These are phyloP conservation scores for Cucumis sativus DNA, from an alignment of 306 rosid genomes.

Conservation along the genomic window DNA sequence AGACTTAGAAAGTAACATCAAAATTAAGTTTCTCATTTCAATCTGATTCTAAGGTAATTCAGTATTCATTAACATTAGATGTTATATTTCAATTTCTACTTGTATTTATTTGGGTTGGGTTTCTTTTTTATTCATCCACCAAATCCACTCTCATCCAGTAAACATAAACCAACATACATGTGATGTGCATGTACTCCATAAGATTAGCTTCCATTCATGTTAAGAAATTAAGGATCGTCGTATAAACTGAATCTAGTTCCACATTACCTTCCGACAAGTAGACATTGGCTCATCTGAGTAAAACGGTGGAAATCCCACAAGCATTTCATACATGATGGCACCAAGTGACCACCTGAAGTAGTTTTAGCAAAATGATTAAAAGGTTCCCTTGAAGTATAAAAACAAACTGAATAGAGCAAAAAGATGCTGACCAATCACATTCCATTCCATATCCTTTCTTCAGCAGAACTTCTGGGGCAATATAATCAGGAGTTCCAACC, in stretches of 20 bases:
- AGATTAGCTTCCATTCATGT: background rate
- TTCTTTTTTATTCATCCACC: background rate
- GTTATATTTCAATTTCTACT: background rate
- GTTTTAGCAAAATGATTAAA: conserved; percentile 21
- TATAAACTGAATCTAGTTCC: conserved; percentile 7
- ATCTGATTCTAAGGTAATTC: background rate
- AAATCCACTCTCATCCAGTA: background rate
- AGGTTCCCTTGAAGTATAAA: conserved; percentile 9
- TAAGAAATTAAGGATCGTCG: background rate
- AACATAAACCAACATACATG: background rate
- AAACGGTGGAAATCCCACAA: conserved; percentile 96
- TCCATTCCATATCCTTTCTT: conserved; percentile 99
- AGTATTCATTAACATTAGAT: background rate
- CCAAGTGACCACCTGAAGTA: conserved; percentile 92
- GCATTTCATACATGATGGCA: conserved; percentile 99
- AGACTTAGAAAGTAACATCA: background rate
- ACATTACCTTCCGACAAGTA: conserved; percentile 91
- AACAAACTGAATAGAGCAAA: background rate
- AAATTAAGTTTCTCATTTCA: background rate
- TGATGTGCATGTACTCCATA: background rate
- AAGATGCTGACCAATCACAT: conserved; percentile 72
- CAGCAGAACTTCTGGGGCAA: conserved; percentile 96
- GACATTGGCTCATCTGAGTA: conserved; percentile 95
- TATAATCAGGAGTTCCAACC: conserved; percentile 97
- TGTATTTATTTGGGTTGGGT: background rate